These are phyloP conservation scores for Solanum tarijense DNA, from an alignment of 257 asterid genomes.

Conservation along the genomic window DNA sequence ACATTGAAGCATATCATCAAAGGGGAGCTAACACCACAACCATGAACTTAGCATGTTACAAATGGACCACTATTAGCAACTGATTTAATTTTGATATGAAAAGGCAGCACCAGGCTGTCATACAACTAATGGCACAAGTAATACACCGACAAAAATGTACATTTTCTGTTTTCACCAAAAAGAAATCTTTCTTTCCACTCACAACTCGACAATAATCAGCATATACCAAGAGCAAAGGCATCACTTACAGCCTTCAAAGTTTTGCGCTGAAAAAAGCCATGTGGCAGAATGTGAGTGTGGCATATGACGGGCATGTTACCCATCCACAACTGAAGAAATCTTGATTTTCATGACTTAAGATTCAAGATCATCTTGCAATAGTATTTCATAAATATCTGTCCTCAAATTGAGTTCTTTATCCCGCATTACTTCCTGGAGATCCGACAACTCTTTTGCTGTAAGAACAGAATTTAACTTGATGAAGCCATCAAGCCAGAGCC, in stretches of 20 bases:
- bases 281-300: background rate
- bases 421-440: constrained; percentile 94
- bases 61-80: background rate
- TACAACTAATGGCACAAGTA: background rate
- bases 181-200: background rate
- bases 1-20: background rate
- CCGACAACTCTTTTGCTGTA: constrained; percentile 80
- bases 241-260: background rate
- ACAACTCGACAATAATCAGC: background rate
- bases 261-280: background rate
- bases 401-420: constrained; percentile 91
- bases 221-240: background rate
- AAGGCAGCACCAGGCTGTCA: background rate
- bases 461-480: constrained; percentile 46
- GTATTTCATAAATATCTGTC: constrained; percentile 92
- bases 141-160: background rate
- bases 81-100: background rate
- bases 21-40: background rate
- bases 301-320: background rate
- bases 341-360: background rate
- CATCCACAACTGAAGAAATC: background rate
- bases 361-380: constrained; percentile 76
- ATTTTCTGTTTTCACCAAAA: background rate
- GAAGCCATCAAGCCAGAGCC: constrained; percentile 91
- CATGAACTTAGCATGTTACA: background rate